Base-by-base conservation (phyloP, 208 protist species). In the Leishmania tropica region DNA sequence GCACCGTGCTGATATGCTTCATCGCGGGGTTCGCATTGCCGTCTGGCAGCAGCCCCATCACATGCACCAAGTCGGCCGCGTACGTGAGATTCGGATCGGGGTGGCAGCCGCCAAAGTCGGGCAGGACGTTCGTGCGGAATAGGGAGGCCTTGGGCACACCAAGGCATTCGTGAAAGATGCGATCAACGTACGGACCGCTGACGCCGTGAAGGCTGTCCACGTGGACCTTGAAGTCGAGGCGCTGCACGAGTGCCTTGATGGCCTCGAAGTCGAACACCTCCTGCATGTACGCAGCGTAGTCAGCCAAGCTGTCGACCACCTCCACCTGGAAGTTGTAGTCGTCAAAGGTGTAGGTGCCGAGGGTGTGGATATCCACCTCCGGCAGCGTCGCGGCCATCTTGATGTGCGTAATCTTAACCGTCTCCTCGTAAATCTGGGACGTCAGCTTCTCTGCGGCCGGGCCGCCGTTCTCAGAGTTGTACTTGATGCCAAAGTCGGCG, bases 401-500 rank as follows among this genome's bases (percentile, higher is more conserved):
- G 81, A 97, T 75, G 65, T 86, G 85, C 68, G 85, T 67, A 31
- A 99, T 93, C 40, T 84, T 90, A 24, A 88, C 81, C 15, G 98
- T 97, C 62, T 95, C 76, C n/a, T 96, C 85, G 87, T 94, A 99
- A 83, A 99, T 99, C 24, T 72, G 80, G 42, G 98, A 86, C 17
- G 99, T 99, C 51, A 99, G 83, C 54, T 88, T 91, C 83, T 99
- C 97, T 28, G 97, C 93, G 0, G 99, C 99, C 31, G 99, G 98
- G 56, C 98, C 99, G 74, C 99, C 99, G 85, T 99, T 99, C 28
- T 87, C 86, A 54, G 89, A 90, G 92, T 99, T 99, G 90, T 99
- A 99, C 92, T 99, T 99, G 85, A 99, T 99, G 78, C 99, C 99
- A 88, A 99, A 99, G 87, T 99, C 99, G 47, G 95, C 97, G 6